These are phyloP conservation scores for Candida maesae DNA, from an alignment of 805 yeast species.

Conservation along the genomic window DNA sequence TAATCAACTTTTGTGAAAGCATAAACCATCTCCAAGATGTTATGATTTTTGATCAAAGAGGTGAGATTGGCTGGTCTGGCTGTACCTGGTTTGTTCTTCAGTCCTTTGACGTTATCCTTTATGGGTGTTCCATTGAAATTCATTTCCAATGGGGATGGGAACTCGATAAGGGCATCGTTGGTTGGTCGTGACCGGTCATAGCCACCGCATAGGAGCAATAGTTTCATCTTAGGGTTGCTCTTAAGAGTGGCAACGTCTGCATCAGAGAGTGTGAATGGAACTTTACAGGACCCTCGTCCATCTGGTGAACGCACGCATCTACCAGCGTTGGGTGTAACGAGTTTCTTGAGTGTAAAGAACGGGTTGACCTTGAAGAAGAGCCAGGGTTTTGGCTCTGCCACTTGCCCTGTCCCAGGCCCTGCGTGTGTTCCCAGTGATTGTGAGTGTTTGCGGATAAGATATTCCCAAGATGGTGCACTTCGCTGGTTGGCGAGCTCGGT, in stretches of 20 bases:
- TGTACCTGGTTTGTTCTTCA: conserved; percentile 74
- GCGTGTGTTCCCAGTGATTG: conserved; percentile 1
- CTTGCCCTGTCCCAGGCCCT: too few species aligned
- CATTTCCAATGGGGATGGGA: conserved; percentile 71
- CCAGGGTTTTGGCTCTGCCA: conserved; percentile 43
- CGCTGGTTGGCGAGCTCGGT: conserved; percentile 33
- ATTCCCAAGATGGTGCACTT: conserved; percentile 37
- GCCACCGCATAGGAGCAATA: conserved; percentile 57
- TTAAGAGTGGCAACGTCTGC: conserved; percentile 39
- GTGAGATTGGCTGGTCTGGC: conserved; percentile 82
- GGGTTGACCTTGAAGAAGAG: conserved; percentile 51
- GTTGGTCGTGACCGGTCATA: conserved; percentile 24
- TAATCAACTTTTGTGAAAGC: conserved; percentile 52
- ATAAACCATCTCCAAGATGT: conserved; percentile 50
- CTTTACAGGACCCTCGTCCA: conserved; percentile 42
- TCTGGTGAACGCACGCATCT: conserved; percentile 37
- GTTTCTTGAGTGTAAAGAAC: conserved; percentile 47
- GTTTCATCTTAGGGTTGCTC: conserved; percentile 29
- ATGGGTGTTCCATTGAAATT: conserved; percentile 50
- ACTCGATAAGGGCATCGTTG: conserved; percentile 43
- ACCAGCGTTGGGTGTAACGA: conserved; percentile 47
- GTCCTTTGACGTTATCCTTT: conserved; percentile 61
- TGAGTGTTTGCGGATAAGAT: conserved; percentile 18
- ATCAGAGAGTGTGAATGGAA: conserved; percentile 40
- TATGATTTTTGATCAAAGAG: conserved; percentile 35